Base-by-base conservation (phyloP, 257 asterid genomes). In the Solanum habrochaites region DNA sequence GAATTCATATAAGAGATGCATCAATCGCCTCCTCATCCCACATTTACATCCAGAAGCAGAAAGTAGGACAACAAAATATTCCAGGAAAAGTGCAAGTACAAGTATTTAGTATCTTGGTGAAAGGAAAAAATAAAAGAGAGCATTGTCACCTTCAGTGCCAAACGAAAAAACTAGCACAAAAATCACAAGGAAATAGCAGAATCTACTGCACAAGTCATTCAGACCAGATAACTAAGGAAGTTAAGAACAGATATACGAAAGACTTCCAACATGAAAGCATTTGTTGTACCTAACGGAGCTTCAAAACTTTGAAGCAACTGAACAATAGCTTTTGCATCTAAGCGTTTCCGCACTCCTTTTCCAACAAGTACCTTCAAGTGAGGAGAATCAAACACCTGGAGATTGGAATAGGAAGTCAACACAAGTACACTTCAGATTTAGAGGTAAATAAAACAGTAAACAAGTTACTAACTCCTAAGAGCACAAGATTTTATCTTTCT, bases 361-460 rank as follows among this genome's bases (percentile, higher is more conserved):
- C 98, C 97, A 69, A 96, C 93, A 88, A 89, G 86, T 66, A 92
- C 94, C 89, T 90, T 87, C 91, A 96, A 83, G 86, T 90, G 93
- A 69, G 98, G 98, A 88, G 97, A 87, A 92, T 96, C 98, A 87
- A 92, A 94, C 49, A 96, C 98, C 98, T 94, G 82, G 8, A 75
- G 29, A 49, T 45, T 47, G 85, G 67, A 80, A 80, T 47, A 5
- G 85, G 67, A 80, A 80, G 42, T 45, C 66, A 78, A 12, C 4
- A 32, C 35, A 32, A 45, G 42, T 27, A 16, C 13, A 45, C 27
- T 45, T 29, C 42, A 80, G 67, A 15, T 47, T 78, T 45, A 16
- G 42, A 43, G 52, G 84, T 27, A 45, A 80, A 29, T 4, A 80
- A 45, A 18, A 47, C 67, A 0, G 16, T 27, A 64, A 27, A 47